These are phyloP conservation scores for Paragyromitra xinjiangensis DNA, from an alignment of 495 filamentous ascomycete species.

Conservation along the genomic window DNA sequence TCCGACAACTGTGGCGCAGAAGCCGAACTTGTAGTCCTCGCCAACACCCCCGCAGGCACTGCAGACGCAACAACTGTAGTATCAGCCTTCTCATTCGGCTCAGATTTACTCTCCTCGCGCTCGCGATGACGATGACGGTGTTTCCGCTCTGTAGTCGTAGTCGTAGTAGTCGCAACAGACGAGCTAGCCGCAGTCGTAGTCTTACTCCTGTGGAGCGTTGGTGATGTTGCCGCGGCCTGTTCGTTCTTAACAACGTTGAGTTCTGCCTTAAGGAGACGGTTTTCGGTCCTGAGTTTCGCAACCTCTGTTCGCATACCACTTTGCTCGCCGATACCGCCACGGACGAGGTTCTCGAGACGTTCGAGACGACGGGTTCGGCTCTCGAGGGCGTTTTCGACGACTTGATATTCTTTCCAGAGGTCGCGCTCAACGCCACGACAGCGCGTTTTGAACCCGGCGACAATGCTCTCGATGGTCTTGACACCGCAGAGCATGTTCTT, in stretches of 20 bases:
- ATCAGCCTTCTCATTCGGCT: conserved; percentile 23
- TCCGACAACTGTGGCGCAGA: conserved; percentile 43
- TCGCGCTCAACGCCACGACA: conserved; percentile 87
- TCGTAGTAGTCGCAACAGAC: conserved; percentile 25
- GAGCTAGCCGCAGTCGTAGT: conserved; percentile 26
- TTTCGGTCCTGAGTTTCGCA: conserved; percentile 76
- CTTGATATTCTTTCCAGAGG: conserved; percentile 87
- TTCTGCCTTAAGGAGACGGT: conserved; percentile 83
- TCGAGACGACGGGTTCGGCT: conserved; percentile 85
- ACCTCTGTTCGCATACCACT: conserved; percentile 67
- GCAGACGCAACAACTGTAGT: conserved; percentile 20
- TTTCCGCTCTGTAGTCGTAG: conserved; percentile 36
- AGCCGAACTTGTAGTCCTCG: conserved; percentile 57
- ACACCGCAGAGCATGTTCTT: conserved; percentile 87
- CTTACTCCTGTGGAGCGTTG: conserved; percentile 45
- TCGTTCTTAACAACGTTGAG: conserved; percentile 61
- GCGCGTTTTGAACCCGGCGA: conserved; percentile 80
- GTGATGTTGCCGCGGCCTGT: conserved; percentile 14
- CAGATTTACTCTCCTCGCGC: conserved; percentile 21
- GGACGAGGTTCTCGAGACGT: conserved; percentile 77
- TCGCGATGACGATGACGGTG: conserved; percentile 31
- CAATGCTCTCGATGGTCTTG: conserved; percentile 83
- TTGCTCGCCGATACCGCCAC: conserved; percentile 62
- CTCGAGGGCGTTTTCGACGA: conserved; percentile 81
- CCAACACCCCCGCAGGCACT: conserved; percentile 22